These are phyloP conservation scores for Lecanosticta acicola DNA, from an alignment of 2,329 filamentous ascomycete species.

Conservation along the genomic window DNA sequence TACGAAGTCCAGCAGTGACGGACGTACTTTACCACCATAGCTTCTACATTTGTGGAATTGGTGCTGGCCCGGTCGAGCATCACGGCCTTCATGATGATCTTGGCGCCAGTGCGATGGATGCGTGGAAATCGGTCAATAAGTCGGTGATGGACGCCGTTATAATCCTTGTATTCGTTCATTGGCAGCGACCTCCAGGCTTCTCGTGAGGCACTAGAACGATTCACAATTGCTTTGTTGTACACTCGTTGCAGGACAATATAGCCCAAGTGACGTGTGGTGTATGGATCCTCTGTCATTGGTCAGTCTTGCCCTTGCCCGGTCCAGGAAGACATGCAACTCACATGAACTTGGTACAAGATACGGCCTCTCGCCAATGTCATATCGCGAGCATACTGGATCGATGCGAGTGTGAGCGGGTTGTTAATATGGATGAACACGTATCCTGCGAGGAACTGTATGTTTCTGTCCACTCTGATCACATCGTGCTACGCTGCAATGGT, in stretches of 20 bases:
- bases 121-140: slow-evolving; percentile 13
- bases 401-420: background rate
- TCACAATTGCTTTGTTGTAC: slow-evolving; percentile 4
- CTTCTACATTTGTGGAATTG: slow-evolving; percentile 6
- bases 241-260: slow-evolving; percentile 10
- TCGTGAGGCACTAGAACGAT: slow-evolving; percentile 1
- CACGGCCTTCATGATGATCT: slow-evolving; percentile 7
- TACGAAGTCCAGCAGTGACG: slow-evolving; percentile 12
- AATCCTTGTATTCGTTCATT: background rate
- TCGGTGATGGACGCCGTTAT: slow-evolving; percentile 2
- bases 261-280: slow-evolving; percentile 5
- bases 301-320: no score
- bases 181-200: slow-evolving; percentile 4
- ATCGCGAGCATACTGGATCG: slow-evolving; percentile 11
- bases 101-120: slow-evolving; percentile 7
- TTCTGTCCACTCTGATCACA: slow-evolving; percentile 1
- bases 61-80: slow-evolving; percentile 2
- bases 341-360: slow-evolving; percentile 15
- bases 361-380: slow-evolving; percentile 14
- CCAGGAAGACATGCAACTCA: background rate
- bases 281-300: slow-evolving; percentile 3
- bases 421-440: background rate
- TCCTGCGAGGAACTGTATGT: background rate
- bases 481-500: slow-evolving; percentile 1
- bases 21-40: slow-evolving; percentile 11